phyloP scores from a whole-genome alignment of 2,329 filamentous ascomycete genomes.

The Verticillium albo-atrum region DNA sequence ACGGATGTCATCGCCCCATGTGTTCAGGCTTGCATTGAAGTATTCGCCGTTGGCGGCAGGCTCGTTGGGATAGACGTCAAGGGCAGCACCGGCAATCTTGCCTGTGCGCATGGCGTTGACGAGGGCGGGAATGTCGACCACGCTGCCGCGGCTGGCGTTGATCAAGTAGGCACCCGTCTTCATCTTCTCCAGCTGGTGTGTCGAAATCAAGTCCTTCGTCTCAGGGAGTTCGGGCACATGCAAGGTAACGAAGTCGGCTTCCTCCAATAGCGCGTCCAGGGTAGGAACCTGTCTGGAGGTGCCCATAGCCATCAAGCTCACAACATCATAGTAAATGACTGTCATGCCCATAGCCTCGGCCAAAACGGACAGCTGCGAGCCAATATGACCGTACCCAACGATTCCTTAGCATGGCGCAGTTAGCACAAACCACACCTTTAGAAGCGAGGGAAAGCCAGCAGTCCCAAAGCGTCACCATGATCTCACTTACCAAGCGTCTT shows the following conservation, averaged over 20 bases:
- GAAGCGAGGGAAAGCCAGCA: neutral
- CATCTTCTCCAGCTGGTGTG: slow-evolving; percentile 77
- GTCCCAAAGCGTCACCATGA: too few relatives aligned
- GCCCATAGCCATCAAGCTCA: slow-evolving; percentile 92
- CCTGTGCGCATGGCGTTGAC: slow-evolving; percentile 82
- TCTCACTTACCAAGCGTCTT: slow-evolving; percentile 79
- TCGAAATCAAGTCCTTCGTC: slow-evolving; percentile 89
- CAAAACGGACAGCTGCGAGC: slow-evolving; percentile 89
- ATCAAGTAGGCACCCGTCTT: slow-evolving; percentile 90
- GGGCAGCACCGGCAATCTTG: slow-evolving; percentile 87
- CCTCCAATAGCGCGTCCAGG: slow-evolving; percentile 68
- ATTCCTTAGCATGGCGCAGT: slow-evolving; percentile 52
- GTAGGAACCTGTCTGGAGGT: slow-evolving; percentile 79
- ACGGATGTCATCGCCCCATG: slow-evolving; percentile 81
- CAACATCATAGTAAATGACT: slow-evolving; percentile 94
- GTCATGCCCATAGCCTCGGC: slow-evolving; percentile 98
- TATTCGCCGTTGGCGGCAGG: slow-evolving; percentile 92
- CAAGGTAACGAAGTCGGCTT: slow-evolving; percentile 87
- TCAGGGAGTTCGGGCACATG: slow-evolving; percentile 93
- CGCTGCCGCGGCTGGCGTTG: slow-evolving; percentile 89
- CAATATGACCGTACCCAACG: slow-evolving; percentile 95
- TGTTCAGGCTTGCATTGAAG: slow-evolving; percentile 79
- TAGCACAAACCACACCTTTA: neutral
- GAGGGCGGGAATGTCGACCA: slow-evolving; percentile 90
- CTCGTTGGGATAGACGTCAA: slow-evolving; percentile 94